Evolutionary conservation across 1,284 basidiomycete genomes (phyloP), one percentile per base, ranked within the genome.

Genomic region (Mycena sp.): DNA sequence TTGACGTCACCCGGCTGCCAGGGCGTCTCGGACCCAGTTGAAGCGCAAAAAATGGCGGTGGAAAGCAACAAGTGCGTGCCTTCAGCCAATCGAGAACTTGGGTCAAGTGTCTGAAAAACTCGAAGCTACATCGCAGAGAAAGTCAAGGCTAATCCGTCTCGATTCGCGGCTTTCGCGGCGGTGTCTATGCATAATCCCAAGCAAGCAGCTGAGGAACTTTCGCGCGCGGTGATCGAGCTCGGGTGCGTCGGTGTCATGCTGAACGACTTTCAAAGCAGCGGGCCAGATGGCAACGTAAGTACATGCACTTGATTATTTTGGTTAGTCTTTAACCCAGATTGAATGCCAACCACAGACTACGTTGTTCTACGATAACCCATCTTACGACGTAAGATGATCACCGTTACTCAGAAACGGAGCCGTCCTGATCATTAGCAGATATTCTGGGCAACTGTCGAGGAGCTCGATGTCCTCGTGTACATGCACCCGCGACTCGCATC

Each of bases 161-260:
- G 74, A 1, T 73, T 75, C 16, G 69, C 72, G 3, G 72, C 74
- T 16, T 75, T 75, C 38, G 74, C 74, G 7, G 72, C 74, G 3
- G 74, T 75, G 18, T 75, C 74, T 5, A 75, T 75, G 74, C 74
- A 75, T 37, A 65, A 75, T 55, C 66, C 72, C 10, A 65, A 71
- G 20, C 69, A 73, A 37, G 74, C 74, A 0, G 71, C 72, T 2
- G 54, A 73, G 20, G 74, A 75, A 34, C 67, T 75, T 3, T 14
- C 69, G 10, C 71, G 73, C 8, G 71, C 71, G 5, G 73, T 74
- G 34, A 37, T 71, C 37, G 66, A 73, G 50, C 67, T 74, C 14
- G 73, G 73, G 6, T 72, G 71, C 34, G 73, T 74, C 22, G 73
- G 73, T 34, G 72, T 71, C 34, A 74, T 74, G 72, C 57, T 74